Base-by-base conservation (phyloP, 2,329 filamentous ascomycete genomes). In the Fusarium acutatum region DNA sequence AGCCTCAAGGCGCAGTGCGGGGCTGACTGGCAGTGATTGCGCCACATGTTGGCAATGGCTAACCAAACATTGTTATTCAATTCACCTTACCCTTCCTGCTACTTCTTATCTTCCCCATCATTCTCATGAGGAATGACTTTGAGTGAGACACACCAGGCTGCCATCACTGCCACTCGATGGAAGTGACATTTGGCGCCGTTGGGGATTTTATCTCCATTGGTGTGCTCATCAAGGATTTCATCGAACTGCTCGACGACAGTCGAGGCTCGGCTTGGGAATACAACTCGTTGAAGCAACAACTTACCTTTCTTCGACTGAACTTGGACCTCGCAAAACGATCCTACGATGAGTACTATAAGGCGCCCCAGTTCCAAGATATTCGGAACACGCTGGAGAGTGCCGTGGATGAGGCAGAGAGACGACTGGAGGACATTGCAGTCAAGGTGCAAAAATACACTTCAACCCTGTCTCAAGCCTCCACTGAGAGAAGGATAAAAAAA, bases 161-260 rank as follows among this genome's bases (percentile, higher is more conserved):
- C 9, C 26, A 15, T 3, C 0, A 2, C 3, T 12, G 0, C 7
- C 0, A 0, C 1, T 10, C 1, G 0, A 49, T 32, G 28, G 46
- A 49, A 8, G 28, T 49, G 22, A 49, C 28, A 8, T 49, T 49
- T 2, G 46, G 46, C 2, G 28, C 46, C 7, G 46, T 49, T 7
- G 22, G 46, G 22, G 22, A 49, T 3, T 49, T 49, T 7, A 49
- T 49, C 22, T 32, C 28, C 4, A 49, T 49, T 2, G 22, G 46
- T 10, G 46, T 32, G 11, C 28, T 49, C 1, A 49, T 49, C 46
- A 32, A 49, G 22, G 11, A 49, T 14, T 32, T 49, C 2, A 49
- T 49, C 11, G 28, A 49, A 24, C 0, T 49, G 7, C 46, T 49
- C 0, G 28, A 49, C 24, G 46, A 49, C 15, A 49, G 28, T 24